A percentile compares a stretch with the other conserved stretches of the same genome.
phyloP scores from a whole-genome alignment of 2,329 filamentous ascomycete species.

The Dichotomopilus funicola region DNA sequence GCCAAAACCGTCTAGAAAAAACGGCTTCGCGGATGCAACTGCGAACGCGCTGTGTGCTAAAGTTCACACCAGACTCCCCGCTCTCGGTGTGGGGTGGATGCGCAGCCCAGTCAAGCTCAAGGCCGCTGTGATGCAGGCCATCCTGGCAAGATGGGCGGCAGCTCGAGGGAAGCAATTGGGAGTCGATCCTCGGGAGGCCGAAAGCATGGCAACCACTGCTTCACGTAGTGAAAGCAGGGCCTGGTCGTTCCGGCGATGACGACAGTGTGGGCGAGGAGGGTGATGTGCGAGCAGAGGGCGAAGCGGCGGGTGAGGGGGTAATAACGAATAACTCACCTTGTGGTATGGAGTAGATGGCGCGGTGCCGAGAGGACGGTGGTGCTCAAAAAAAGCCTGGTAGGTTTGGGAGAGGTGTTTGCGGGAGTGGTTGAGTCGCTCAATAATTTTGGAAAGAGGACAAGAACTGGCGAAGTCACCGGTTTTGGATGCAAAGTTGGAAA shows the following conservation, averaged over 20 bases:
- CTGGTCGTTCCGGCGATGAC: slow-evolving; percentile 25
- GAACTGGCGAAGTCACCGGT: slow-evolving; percentile 19
- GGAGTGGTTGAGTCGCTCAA: slow-evolving; percentile 11
- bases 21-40: slow-evolving; percentile 10
- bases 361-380: slow-evolving; percentile 7
- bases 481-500: slow-evolving; percentile 27
- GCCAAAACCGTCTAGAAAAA: neutral
- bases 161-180: slow-evolving; percentile 16
- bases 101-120: slow-evolving; percentile 21
- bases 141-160: slow-evolving; percentile 8
- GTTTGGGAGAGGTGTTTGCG: slow-evolving; percentile 11
- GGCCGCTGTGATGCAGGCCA: slow-evolving; percentile 8
- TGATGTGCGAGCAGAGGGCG: slow-evolving; percentile 14
- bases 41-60: slow-evolving; percentile 25
- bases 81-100: slow-evolving; percentile 28
- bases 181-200: slow-evolving; percentile 2
- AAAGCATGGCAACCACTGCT: slow-evolving; percentile 9
- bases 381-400: slow-evolving; percentile 3
- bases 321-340: slow-evolving; percentile 18
- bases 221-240: slow-evolving; percentile 9
- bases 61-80: slow-evolving; percentile 29
- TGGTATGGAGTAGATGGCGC: slow-evolving; percentile 6
- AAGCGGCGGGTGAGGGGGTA: slow-evolving; percentile 9
- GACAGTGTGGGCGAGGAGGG: slow-evolving; percentile 19
- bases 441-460: slow-evolving; percentile 17